Conservation (phyloP, 495 filamentous ascomycete genomes). For the Margaritispora aquatica region DNA sequence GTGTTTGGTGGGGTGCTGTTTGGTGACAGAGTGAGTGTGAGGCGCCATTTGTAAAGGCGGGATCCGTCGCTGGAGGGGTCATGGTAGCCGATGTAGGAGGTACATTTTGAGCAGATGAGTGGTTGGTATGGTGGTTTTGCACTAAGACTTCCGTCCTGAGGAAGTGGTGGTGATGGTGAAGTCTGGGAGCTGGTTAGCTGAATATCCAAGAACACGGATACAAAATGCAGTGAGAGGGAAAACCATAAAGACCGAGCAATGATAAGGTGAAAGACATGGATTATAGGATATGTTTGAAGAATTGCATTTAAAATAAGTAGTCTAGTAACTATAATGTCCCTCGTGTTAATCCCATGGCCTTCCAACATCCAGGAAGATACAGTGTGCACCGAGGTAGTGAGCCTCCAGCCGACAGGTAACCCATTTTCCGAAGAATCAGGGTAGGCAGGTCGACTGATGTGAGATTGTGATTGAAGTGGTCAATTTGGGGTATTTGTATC, state of each 20-base stretch:
- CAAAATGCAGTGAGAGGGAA: neutral
- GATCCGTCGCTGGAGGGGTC: conserved; percentile 36
- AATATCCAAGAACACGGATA: neutral
- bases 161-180: too few relatives aligned
- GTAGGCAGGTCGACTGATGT: conserved; percentile 18
- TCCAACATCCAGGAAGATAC: conserved; percentile 40
- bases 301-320: too few relatives aligned
- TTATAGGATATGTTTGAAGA: neutral
- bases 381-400: conserved; percentile 37
- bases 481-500: conserved; percentile 91
- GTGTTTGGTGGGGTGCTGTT: too few relatives aligned
- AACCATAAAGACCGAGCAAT: neutral
- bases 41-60: conserved; percentile 46
- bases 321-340: conserved; percentile 43
- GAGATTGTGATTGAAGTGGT: conserved; percentile 32
- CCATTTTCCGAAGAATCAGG: conserved; percentile 26
- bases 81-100: conserved; percentile 36
- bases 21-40: conserved; percentile 26
- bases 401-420: conserved; percentile 22
- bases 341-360: conserved; percentile 47
- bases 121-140: conserved; percentile 11
- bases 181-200: neutral
- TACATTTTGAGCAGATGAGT: conserved; percentile 37
- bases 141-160: too few relatives aligned
- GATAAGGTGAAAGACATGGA: neutral